phyloP scores from a whole-genome alignment of 768 basidiomycete species.

The Hortiboletus campestris region DNA sequence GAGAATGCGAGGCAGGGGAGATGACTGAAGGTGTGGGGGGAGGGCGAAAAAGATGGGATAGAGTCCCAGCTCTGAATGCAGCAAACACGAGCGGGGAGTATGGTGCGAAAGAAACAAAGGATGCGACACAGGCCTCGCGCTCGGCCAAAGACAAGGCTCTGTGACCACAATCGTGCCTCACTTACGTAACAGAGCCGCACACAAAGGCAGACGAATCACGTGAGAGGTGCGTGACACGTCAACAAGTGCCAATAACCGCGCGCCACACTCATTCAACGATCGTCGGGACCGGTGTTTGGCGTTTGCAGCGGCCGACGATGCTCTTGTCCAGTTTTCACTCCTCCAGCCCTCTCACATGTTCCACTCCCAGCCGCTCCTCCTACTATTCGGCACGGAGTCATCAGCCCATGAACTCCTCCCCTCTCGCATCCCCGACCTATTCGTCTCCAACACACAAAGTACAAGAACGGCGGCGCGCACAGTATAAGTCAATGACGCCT shows the following conservation, averaged over 20 bases:
- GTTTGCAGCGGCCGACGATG: constrained; percentile 2
- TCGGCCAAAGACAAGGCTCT: too few species aligned
- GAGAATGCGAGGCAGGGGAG: too few species aligned
- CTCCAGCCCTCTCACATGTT: constrained; percentile 34
- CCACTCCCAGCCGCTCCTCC: constrained; percentile 38
- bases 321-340: constrained; percentile 19
- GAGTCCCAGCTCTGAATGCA: too few species aligned
- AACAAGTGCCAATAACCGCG: constrained; percentile 25
- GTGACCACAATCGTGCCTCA: too few species aligned
- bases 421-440: constrained; percentile 43
- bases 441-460: constrained; percentile 47
- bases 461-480: constrained; percentile 51
- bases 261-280: constrained; percentile 11
- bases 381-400: constrained; percentile 30
- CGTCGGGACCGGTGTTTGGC: constrained; percentile 2
- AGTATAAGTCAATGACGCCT: constrained; percentile 46
- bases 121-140: too few species aligned
- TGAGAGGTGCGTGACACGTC: constrained; percentile 18
- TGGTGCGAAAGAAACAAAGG: too few species aligned
- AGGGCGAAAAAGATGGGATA: too few species aligned
- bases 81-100: too few species aligned
- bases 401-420: constrained; percentile 48
- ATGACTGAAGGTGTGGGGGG: too few species aligned
- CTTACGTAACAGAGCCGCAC: too few species aligned
- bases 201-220: constrained; percentile 8